Evolutionary conservation across 1,139 yeast genomes (phyloP).

Genomic region (Kluyveromyces sp.): DNA sequence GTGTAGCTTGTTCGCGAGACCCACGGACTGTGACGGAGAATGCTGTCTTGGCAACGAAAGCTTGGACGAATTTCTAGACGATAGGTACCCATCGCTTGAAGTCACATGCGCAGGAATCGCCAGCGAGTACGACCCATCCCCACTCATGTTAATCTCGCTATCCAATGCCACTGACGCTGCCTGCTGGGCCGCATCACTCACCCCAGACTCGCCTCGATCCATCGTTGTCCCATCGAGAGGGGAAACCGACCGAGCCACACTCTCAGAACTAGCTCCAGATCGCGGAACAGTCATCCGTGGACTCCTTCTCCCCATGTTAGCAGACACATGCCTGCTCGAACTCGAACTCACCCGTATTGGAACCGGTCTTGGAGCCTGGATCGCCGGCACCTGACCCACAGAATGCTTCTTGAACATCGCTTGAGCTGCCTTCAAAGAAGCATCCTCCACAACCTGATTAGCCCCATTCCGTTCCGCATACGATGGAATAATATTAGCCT

Average conservation of each 20-base stretch:
- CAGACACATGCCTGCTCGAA: too few species aligned
- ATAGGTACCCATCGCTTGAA: neutral
- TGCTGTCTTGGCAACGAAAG: neutral
- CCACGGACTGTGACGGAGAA: neutral
- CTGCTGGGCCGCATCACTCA: neutral
- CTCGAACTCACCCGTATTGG: neutral
- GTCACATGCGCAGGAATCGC: neutral
- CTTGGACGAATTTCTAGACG: neutral
- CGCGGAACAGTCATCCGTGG: too few species aligned
- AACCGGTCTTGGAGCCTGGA: neutral
- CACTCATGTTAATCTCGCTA: neutral
- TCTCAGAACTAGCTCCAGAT: too few species aligned
- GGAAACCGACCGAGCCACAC: neutral
- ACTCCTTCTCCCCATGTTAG: too few species aligned
- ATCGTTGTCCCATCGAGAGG: neutral
- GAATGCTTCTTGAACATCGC: conserved; percentile 20
- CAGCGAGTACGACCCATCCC: neutral
- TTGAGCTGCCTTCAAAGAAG: conserved; percentile 22
- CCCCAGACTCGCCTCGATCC: too few species aligned
- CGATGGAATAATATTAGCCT: neutral
- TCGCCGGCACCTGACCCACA: neutral
- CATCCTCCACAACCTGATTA: conserved; percentile 7
- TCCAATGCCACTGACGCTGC: conserved; percentile 1
- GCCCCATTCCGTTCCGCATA: conserved; percentile 3
- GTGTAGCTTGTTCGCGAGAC: neutral